Conservation (phyloP, 805 yeast genomes). For the Starmerella floricola region DNA sequence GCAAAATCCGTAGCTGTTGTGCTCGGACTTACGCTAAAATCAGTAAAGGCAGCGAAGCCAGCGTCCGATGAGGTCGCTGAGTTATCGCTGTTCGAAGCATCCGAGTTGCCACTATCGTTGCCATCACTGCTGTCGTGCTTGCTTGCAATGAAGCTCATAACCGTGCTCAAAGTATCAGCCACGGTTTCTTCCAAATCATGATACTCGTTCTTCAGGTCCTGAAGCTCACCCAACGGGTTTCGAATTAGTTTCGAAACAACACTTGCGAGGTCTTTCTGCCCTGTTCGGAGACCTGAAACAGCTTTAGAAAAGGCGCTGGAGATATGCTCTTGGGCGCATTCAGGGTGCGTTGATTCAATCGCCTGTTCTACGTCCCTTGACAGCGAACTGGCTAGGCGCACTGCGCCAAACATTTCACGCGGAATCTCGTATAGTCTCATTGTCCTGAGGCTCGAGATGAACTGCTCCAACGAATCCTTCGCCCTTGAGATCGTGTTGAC, state of each 20-base stretch:
- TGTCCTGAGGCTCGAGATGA: too few species aligned
- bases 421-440: too few species aligned
- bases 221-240: not conserved
- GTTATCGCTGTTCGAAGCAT: too few species aligned
- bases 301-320: not conserved
- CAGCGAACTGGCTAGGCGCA: too few species aligned
- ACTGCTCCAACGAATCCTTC: too few species aligned
- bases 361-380: too few species aligned
- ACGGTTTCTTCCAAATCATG: not conserved
- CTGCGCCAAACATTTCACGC: too few species aligned
- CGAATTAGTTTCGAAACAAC: not conserved
- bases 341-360: too few species aligned
- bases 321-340: too few species aligned
- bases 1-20: not conserved
- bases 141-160: not conserved
- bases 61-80: not conserved
- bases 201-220: not conserved
- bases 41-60: constrained; percentile 6
- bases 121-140: not conserved
- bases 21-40: not conserved
- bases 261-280: not conserved
- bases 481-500: too few species aligned
- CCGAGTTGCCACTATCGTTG: too few species aligned
- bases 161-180: not conserved
- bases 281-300: not conserved